Evolutionary conservation across 805 yeast species (phyloP).

Genomic region (Kazachstania psychrophila): DNA sequence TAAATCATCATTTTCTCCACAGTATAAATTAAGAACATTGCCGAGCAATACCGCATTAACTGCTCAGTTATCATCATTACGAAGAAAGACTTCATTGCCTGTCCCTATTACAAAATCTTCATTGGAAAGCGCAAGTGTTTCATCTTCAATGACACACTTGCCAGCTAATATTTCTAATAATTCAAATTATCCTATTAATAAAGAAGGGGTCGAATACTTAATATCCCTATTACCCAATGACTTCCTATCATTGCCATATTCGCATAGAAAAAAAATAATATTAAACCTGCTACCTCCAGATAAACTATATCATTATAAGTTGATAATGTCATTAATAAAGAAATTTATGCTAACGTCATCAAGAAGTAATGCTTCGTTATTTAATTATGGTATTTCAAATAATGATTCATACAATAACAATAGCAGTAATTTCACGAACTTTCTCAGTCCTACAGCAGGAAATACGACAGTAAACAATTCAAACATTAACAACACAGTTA

Average conservation of each 20-base stretch:
- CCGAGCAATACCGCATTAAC: slow-evolving; percentile 2
- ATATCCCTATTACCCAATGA: slow-evolving; percentile 38
- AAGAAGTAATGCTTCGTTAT: slow-evolving; percentile 20
- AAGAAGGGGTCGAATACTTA: slow-evolving; percentile 26
- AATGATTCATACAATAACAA: background rate
- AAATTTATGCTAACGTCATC: slow-evolving; percentile 19
- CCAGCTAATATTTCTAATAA: background rate
- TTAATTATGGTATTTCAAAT: slow-evolving; percentile 1
- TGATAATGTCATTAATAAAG: slow-evolving; percentile 25
- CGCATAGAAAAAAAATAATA: slow-evolving; percentile 43
- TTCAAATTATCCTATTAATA: background rate
- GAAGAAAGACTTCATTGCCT: slow-evolving; percentile 2
- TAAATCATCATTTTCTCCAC: background rate
- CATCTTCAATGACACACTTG: slow-evolving; percentile 3
- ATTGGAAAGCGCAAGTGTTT: background rate
- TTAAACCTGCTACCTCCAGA: slow-evolving; percentile 31
- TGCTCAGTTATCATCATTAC: slow-evolving; percentile 1
- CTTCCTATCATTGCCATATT: slow-evolving; percentile 49
- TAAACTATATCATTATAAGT: slow-evolving; percentile 29
- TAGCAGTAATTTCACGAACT: background rate
- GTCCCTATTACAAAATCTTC: background rate
- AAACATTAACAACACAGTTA: background rate
- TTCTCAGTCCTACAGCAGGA: background rate
- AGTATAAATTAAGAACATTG: background rate
- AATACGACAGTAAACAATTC: no score